Conservation (phyloP, 441 rosid genomes). For the Bruguiera hainesii region DNA sequence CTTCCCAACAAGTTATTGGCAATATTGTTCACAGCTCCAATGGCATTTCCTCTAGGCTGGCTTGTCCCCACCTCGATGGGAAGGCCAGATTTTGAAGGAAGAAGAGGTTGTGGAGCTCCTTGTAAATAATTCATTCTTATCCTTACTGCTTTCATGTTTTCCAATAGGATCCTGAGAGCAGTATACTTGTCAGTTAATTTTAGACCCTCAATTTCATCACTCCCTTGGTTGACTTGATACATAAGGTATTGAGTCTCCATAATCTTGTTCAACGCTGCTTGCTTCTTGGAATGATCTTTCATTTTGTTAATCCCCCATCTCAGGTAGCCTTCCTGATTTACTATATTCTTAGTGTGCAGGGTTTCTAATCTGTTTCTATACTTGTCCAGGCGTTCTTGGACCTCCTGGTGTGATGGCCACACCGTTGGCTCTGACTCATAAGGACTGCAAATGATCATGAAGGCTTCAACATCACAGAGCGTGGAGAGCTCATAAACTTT, state of each 20-base stretch:
- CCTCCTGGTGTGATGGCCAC: constrained; percentile 29
- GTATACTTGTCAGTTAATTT: neutral
- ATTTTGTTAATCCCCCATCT: constrained; percentile 10
- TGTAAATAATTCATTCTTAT: neutral
- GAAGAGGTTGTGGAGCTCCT: neutral
- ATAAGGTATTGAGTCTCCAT: neutral
- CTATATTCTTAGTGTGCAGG: constrained; percentile 25
- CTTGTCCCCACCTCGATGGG: neutral
- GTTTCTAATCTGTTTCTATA: constrained; percentile 18
- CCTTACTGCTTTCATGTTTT: neutral
- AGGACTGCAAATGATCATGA: constrained; percentile 43
- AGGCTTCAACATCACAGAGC: constrained; percentile 47
- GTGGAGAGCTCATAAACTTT: constrained; percentile 46
- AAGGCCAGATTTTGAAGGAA: neutral
- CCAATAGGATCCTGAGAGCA: neutral
- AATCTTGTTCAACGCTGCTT: neutral
- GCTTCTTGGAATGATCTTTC: neutral
- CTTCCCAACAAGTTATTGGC: too few relatives aligned
- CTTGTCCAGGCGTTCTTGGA: constrained; percentile 10
- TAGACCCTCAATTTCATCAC: neutral
- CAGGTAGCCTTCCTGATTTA: constrained; percentile 26
- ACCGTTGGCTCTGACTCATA: constrained; percentile 35
- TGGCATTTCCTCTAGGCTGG: too few relatives aligned
- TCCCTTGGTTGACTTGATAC: neutral
- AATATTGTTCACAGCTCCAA: too few relatives aligned